Evolutionary conservation across 805 yeast species (phyloP).

Genomic region (Cyberlindnera mycetangii): DNA sequence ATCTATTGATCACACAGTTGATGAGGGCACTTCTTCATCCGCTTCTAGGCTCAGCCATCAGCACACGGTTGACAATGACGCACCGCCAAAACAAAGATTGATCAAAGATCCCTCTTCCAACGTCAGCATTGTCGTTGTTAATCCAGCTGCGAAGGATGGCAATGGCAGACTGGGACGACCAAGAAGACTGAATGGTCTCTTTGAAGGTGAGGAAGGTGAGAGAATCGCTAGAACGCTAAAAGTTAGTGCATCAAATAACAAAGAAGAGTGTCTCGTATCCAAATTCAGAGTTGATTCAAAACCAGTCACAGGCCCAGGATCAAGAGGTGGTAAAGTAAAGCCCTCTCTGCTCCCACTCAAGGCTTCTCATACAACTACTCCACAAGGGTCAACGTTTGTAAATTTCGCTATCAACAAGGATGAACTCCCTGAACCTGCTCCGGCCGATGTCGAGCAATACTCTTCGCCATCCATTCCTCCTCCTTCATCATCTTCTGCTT

Average conservation of each 20-base stretch:
- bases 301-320: slow-evolving; percentile 29
- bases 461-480: too few species aligned
- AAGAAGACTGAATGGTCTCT: slow-evolving; percentile 11
- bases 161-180: slow-evolving; percentile 28
- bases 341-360: neutral
- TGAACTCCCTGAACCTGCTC: neutral
- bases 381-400: slow-evolving; percentile 1
- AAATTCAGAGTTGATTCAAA: slow-evolving; percentile 26
- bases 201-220: neutral
- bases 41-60: neutral
- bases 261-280: slow-evolving; percentile 24
- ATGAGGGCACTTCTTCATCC: neutral
- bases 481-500: too few species aligned
- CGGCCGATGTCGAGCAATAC: too few species aligned
- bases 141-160: slow-evolving; percentile 26
- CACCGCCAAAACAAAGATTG: slow-evolving; percentile 23
- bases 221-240: slow-evolving; percentile 2
- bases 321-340: slow-evolving; percentile 26
- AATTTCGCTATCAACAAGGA: neutral
- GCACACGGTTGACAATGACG: neutral
- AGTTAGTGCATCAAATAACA: slow-evolving; percentile 17
- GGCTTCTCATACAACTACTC: neutral
- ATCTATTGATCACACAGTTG: neutral
- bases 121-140: slow-evolving; percentile 28
- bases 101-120: slow-evolving; percentile 22